phyloP scores from a whole-genome alignment of 306 rosid species.

The Vicia sativa region DNA sequence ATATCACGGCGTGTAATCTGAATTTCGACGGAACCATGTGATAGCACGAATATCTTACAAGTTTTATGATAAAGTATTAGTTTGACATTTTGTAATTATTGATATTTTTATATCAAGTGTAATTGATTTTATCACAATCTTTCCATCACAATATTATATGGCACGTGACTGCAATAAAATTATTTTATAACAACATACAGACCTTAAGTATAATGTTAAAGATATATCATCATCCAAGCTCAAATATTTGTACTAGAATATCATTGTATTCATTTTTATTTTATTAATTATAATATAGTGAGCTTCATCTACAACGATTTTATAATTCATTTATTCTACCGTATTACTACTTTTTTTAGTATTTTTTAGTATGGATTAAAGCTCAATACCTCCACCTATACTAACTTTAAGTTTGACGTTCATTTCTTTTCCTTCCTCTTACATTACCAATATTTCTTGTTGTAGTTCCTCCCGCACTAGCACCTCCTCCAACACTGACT shows the following conservation, averaged over 20 bases:
- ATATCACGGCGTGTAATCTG: too few relatives aligned
- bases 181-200: neutral
- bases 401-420: neutral
- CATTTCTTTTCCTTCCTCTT: neutral
- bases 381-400: too few relatives aligned
- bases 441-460: neutral
- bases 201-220: neutral
- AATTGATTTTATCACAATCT: neutral
- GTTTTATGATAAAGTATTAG: too few relatives aligned
- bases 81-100: neutral
- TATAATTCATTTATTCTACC: neutral
- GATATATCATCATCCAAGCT: neutral
- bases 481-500: neutral
- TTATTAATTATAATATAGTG: neutral
- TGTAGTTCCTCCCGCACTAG: neutral
- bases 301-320: neutral
- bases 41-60: too few relatives aligned
- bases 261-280: neutral
- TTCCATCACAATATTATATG: constrained; percentile 3
- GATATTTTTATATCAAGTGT: neutral
- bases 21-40: too few relatives aligned
- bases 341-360: neutral
- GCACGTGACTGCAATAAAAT: too few relatives aligned
- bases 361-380: neutral
- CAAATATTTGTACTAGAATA: neutral